Evolutionary conservation across 129 eudicot genomes (phyloP).

Genomic region (Logfia minima): DNA sequence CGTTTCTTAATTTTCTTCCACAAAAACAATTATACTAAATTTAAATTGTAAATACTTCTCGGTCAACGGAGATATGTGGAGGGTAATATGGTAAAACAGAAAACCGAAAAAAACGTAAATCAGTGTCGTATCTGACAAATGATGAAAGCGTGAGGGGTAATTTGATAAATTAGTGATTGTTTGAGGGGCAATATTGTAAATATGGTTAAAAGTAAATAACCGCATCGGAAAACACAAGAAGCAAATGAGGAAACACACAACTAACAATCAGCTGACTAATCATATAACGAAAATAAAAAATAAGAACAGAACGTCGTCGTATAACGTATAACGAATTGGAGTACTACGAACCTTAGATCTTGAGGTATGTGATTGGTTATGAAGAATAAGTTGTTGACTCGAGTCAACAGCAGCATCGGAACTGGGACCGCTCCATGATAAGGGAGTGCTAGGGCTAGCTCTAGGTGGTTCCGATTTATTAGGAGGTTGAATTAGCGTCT

Average conservation of each 20-base stretch:
- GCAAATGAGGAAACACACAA: conserved; percentile 37
- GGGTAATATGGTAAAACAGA: conserved; percentile 33
- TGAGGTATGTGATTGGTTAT: conserved; percentile 30
- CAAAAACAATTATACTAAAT: not conserved
- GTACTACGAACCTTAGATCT: conserved; percentile 64
- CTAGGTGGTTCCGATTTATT: conserved; percentile 28
- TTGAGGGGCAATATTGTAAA: conserved; percentile 41
- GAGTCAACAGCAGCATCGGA: conserved; percentile 42
- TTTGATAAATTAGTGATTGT: not conserved
- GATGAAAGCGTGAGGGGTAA: conserved; percentile 36
- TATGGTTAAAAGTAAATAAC: conserved; percentile 10
- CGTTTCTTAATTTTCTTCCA: conserved; percentile 14
- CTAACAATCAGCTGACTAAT: conserved; percentile 37
- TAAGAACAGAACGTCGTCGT: conserved; percentile 12
- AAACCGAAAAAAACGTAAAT: conserved; percentile 40
- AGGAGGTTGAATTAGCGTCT: conserved; percentile 7
- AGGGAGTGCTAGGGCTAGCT: conserved; percentile 72
- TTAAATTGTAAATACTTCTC: not conserved
- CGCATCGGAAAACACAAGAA: conserved; percentile 42
- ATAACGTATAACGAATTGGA: not conserved
- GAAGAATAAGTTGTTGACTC: conserved; percentile 4
- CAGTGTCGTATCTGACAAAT: conserved; percentile 34
- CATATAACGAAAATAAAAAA: not conserved
- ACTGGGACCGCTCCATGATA: conserved; percentile 69
- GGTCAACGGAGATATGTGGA: conserved; percentile 28